These are phyloP conservation scores for Lactarius deliciosus DNA, from an alignment of 768 basidiomycete species.

Conservation along the genomic window DNA sequence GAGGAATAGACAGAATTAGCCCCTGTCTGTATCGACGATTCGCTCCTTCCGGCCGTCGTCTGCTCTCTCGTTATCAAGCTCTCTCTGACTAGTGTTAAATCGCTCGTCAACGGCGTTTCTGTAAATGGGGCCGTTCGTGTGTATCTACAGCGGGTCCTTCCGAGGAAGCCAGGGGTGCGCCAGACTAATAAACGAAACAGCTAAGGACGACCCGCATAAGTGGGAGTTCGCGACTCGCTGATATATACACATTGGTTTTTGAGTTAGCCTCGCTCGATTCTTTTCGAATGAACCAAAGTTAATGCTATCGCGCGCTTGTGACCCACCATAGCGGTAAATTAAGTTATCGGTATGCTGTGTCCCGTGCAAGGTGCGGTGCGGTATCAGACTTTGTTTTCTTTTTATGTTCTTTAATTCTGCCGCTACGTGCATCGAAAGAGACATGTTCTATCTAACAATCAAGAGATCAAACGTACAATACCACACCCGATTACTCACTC, in stretches of 20 bases:
- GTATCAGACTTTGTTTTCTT: neutral
- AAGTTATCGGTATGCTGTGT: neutral
- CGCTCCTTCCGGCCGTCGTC: neutral
- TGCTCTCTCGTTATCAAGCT: constrained; percentile 14
- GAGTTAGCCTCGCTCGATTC: neutral
- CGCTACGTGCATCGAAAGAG: neutral
- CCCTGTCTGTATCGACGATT: constrained; percentile 14
- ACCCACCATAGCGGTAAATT: neutral
- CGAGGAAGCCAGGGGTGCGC: neutral
- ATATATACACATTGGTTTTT: neutral
- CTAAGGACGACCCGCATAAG: neutral
- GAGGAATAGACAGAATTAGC: constrained; percentile 2
- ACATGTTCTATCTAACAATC: neutral
- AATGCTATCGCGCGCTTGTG: neutral
- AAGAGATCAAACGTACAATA: neutral
- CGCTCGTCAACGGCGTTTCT: constrained; percentile 7
- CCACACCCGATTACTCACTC: neutral
- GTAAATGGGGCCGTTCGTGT: constrained; percentile 5
- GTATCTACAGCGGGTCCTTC: constrained; percentile 2
- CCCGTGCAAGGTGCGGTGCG: neutral
- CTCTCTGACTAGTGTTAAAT: neutral
- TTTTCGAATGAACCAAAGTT: neutral
- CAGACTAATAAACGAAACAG: neutral
- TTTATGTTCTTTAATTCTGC: neutral
- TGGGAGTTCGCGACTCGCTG: neutral